Evolutionary conservation across 2,329 filamentous ascomycete genomes (phyloP).

Genomic region (Stagonosporopsis rhizophila): DNA sequence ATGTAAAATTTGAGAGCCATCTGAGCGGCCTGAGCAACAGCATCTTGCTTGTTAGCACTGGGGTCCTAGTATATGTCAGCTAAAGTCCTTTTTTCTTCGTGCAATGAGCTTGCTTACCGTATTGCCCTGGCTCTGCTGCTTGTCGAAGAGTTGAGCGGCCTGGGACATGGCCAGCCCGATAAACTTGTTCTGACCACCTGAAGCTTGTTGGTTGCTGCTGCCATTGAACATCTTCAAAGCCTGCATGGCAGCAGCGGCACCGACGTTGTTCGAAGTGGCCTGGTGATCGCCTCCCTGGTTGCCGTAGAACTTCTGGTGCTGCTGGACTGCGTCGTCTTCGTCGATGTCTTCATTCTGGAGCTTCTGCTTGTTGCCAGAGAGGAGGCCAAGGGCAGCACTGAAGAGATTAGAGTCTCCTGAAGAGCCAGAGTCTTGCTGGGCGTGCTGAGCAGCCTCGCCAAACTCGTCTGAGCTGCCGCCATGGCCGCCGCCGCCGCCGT

Average conservation of each 20-base stretch:
- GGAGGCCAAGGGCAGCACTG: conserved; percentile 61
- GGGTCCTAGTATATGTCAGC: conserved; percentile 43
- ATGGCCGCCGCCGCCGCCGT: conserved; percentile 51
- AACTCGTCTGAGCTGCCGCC: conserved; percentile 59
- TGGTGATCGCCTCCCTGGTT: conserved; percentile 53
- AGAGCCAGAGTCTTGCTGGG: conserved; percentile 60
- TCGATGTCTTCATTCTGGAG: conserved; percentile 63
- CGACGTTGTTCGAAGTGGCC: conserved; percentile 56
- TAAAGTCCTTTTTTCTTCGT: conserved; percentile 50
- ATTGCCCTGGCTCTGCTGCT: conserved; percentile 64
- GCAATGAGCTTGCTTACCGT: conserved; percentile 51
- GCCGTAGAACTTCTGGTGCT: conserved; percentile 79
- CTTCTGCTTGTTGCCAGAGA: conserved; percentile 61
- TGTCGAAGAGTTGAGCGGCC: conserved; percentile 77
- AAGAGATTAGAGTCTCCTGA: conserved; percentile 62
- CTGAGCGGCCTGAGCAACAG: conserved; percentile 79
- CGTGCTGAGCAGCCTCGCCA: conserved; percentile 62
- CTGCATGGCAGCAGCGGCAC: conserved; percentile 80
- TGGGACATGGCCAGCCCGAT: conserved; percentile 87
- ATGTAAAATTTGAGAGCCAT: conserved; percentile 91
- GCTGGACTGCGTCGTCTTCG: conserved; percentile 71
- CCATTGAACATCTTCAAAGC: conserved; percentile 80
- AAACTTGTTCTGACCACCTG: conserved; percentile 74
- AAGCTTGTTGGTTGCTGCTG: conserved; percentile 52
- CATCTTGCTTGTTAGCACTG: conserved; percentile 78